Conservation (phyloP, 2,329 filamentous ascomycete species). For the Curvularia eragrostidis region DNA sequence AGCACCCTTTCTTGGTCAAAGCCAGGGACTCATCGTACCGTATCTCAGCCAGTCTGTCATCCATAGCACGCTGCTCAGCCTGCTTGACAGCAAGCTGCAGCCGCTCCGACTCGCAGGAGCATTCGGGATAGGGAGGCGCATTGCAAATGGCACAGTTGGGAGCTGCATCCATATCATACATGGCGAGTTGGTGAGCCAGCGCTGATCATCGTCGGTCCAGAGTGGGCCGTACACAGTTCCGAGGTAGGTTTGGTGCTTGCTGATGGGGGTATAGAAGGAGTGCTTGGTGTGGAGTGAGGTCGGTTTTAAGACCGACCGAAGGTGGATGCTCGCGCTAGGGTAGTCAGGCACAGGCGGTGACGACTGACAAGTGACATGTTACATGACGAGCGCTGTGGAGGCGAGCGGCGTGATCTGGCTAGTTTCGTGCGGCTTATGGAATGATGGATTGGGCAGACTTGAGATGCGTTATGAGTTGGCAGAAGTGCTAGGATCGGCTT, state of each 20-base stretch:
- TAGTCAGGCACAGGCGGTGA: constrained; percentile 47
- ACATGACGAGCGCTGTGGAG: constrained; percentile 45
- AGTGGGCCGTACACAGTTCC: constrained; percentile 15
- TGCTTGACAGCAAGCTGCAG: constrained; percentile 51
- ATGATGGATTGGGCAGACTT: constrained; percentile 38
- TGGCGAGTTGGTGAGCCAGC: constrained; percentile 32
- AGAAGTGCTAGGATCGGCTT: constrained; percentile 40
- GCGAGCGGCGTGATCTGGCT: constrained; percentile 36
- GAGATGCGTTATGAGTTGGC: constrained; percentile 49
- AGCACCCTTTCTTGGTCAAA: constrained; percentile 14
- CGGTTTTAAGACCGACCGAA: constrained; percentile 30
- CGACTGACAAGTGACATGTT: constrained; percentile 46
- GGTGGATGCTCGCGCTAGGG: constrained; percentile 30
- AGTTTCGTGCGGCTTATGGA: constrained; percentile 45
- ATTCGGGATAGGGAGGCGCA: constrained; percentile 49
- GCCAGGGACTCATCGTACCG: constrained; percentile 30
- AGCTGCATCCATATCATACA: constrained; percentile 46
- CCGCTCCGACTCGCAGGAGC: constrained; percentile 50
- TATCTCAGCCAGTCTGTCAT: constrained; percentile 44
- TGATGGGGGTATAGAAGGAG: constrained; percentile 12
- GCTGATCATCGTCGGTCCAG: constrained; percentile 39
- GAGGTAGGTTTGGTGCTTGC: constrained; percentile 18
- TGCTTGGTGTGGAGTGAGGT: constrained; percentile 23
- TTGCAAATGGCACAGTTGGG: constrained; percentile 53
- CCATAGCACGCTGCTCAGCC: constrained; percentile 49